phyloP scores from a whole-genome alignment of 495 filamentous ascomycete genomes.

The Aspergillus funiculosus region DNA sequence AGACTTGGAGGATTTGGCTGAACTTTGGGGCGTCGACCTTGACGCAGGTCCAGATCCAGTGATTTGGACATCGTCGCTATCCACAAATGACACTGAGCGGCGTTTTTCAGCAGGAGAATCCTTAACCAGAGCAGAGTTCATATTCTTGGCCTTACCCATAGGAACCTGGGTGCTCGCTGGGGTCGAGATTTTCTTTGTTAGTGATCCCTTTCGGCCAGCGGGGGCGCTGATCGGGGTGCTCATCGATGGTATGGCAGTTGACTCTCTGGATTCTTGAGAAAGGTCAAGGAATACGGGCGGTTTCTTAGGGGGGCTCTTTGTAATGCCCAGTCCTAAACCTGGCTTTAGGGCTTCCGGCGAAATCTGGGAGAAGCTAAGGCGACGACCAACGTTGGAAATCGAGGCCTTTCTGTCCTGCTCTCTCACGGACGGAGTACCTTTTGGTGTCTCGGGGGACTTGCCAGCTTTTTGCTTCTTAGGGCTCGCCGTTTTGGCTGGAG shows the following conservation, averaged over 20 bases:
- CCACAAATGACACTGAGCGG: constrained; percentile 28
- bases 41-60: constrained; percentile 5
- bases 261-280: constrained; percentile 10
- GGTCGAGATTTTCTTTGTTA: constrained; percentile 9
- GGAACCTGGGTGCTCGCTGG: constrained; percentile 13
- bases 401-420: constrained; percentile 17
- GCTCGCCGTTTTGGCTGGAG: neutral
- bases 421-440: constrained; percentile 14
- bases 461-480: neutral
- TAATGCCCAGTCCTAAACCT: constrained; percentile 31
- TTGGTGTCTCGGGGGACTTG: neutral
- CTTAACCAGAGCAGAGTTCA: constrained; percentile 26
- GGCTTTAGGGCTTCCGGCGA: constrained; percentile 7
- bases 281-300: neutral
- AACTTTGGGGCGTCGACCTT: constrained; percentile 2
- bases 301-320: constrained; percentile 24
- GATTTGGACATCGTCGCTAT: constrained; percentile 14
- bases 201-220: constrained; percentile 1
- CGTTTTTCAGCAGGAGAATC: constrained; percentile 17
- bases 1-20: neutral
- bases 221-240: constrained; percentile 10
- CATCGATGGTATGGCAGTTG: neutral
- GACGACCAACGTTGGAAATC: constrained; percentile 23
- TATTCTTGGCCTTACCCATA: constrained; percentile 12
- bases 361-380: constrained; percentile 16